Evolutionary conservation across 768 basidiomycete genomes (phyloP).

Genomic region (Suillus bovinus): DNA sequence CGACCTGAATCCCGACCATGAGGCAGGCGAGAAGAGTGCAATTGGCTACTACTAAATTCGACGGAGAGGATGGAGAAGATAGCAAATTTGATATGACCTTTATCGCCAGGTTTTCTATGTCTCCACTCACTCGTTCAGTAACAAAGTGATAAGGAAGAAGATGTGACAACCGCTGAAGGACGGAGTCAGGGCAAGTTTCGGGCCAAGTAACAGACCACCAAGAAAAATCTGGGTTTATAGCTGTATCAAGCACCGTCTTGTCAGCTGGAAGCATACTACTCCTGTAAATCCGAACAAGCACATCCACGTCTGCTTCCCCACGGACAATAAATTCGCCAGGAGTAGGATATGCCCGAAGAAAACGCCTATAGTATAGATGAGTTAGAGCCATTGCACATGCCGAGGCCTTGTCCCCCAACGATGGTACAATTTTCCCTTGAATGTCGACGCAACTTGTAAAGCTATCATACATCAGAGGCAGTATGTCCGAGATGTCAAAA

Average conservation of each 20-base stretch:
- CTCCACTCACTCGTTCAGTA: neutral
- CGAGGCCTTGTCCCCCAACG: neutral
- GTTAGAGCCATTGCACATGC: neutral
- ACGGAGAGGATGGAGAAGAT: too few species aligned
- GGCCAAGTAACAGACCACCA: neutral
- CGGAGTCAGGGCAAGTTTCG: neutral
- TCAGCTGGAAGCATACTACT: accelerated
- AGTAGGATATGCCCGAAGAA: neutral
- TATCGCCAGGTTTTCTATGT: neutral
- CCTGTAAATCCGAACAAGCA: neutral
- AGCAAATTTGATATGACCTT: neutral
- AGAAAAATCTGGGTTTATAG: neutral
- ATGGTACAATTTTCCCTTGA: neutral
- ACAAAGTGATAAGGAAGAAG: neutral
- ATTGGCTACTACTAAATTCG: too few species aligned
- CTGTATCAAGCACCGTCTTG: neutral
- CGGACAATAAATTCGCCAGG: neutral
- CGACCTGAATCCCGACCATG: too few species aligned
- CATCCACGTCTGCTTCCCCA: neutral
- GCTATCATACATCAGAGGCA: neutral
- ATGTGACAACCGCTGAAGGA: neutral
- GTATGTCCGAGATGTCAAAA: neutral
- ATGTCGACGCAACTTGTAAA: neutral
- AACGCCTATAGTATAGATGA: neutral
- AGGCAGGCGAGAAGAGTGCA: too few species aligned